phyloP scores from a whole-genome alignment of 192 early-diverging fungal genomes.

The Gryganskiella cystojenkinii region DNA sequence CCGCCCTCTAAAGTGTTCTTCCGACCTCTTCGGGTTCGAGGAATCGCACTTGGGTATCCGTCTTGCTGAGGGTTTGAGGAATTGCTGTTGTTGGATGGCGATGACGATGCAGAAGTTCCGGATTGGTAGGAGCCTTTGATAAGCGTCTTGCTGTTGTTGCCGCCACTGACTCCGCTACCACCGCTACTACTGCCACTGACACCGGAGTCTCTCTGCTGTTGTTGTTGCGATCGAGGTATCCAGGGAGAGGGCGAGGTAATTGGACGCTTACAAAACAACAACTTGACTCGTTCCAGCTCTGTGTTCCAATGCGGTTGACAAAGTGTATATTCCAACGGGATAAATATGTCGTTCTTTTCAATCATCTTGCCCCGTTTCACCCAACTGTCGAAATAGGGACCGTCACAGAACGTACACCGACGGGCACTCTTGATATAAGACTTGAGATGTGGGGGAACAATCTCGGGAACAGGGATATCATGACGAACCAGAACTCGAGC shows the following conservation, averaged over 20 bases:
- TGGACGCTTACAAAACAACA: slow-evolving; percentile 73
- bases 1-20: no score
- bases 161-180: not conserved
- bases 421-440: slow-evolving; percentile 69
- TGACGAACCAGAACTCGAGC: slow-evolving; percentile 79
- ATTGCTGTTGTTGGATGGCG: no score
- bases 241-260: slow-evolving; percentile 61
- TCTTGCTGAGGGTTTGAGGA: no score
- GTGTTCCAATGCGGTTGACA: slow-evolving; percentile 82
- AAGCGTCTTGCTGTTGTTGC: no score
- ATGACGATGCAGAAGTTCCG: no score
- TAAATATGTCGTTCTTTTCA: slow-evolving; percentile 63
- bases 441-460: slow-evolving; percentile 65
- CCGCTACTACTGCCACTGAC: not conserved
- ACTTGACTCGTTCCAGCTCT: slow-evolving; percentile 72
- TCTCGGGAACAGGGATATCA: slow-evolving; percentile 64
- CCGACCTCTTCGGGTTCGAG: no score
- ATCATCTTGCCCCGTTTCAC: slow-evolving; percentile 70
- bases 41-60: no score
- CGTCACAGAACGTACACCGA: slow-evolving; percentile 79
- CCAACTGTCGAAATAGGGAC: slow-evolving; percentile 79
- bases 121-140: no score
- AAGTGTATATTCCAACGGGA: slow-evolving; percentile 76
- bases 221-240: not conserved
- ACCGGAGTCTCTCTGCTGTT: not conserved